Base-by-base conservation (phyloP, 345 rosid species). In the Microcos paniculata region DNA sequence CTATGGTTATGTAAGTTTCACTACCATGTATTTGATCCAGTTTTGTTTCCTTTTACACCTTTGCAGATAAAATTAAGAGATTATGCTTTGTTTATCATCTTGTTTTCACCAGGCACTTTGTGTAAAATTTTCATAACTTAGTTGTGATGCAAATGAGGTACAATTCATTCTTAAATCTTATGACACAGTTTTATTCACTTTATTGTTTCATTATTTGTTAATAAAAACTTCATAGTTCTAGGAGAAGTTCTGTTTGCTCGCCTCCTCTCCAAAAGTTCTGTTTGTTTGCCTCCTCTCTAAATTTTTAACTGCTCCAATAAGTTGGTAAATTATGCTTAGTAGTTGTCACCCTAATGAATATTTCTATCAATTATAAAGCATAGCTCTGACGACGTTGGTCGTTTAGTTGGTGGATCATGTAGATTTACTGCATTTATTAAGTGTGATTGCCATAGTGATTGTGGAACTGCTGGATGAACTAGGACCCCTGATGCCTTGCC, bases 21-120 rank as follows among this genome's bases (percentile, higher is more conserved):
- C 48, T 63, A 38, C 76, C 76, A 3, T 82, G 85, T 78, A 81
- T 78, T 73, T 79, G 61, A 80, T 76, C 81, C 84, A 78, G 77
- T 82, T 85, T 84, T 80, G 83, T 78, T 70, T 57, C 71, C 35
- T 48, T 80, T 70, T 57, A 58, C 62, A 69, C 74, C 74, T 31
- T 51, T 74, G 58, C 84, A 77, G 71, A 58, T 79, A 74, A 77
- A 38, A 74, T 24, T 78, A 33, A 42, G 56, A 59, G 78, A 67
- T 72, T 73, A 76, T 78, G 82, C 74, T 67, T 77, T 67, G 73
- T 62, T 76, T 49, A 58, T 68, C 82, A 45, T 64, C 63, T 62
- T 75, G 59, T 74, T 78, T 77, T 72, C 71, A 30, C 64, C 49
- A 61, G 71, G 42, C 5, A 23, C 64, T 72, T 73, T 75, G 62